phyloP scores from a whole-genome alignment of 2,329 filamentous ascomycete genomes.

The Septoria petroselini region DNA sequence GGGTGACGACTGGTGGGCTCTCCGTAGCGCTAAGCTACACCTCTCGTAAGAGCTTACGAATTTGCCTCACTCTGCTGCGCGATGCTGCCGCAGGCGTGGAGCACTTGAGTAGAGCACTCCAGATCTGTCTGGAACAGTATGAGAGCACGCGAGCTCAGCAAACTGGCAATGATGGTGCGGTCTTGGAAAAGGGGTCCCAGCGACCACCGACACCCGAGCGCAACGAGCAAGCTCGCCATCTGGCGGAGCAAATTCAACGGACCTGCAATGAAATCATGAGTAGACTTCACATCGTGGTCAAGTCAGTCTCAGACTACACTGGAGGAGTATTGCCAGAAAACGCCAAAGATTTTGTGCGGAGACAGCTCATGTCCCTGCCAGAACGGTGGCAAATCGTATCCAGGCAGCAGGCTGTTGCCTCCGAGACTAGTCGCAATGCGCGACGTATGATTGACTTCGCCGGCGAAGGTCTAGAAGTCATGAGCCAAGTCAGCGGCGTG shows the following conservation, averaged over 20 bases:
- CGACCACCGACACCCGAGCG: conserved; percentile 36
- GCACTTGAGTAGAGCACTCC: conserved; percentile 69
- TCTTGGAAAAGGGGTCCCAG: conserved; percentile 32
- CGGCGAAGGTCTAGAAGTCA: conserved; percentile 89
- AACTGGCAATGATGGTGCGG: conserved; percentile 48
- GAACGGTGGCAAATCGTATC: conserved; percentile 75
- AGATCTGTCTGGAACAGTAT: conserved; percentile 74
- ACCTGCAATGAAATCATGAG: conserved; percentile 50
- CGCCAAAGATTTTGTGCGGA: conserved; percentile 75
- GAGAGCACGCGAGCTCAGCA: conserved; percentile 53
- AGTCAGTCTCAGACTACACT: conserved; percentile 82
- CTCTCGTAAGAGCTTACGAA: conserved; percentile 77
- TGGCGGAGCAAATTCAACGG: conserved; percentile 74
- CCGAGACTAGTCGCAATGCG: conserved; percentile 56
- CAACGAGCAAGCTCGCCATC: conserved; percentile 51
- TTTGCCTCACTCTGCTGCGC: conserved; percentile 75
- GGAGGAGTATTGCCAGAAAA: conserved; percentile 91
- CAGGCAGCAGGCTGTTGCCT: conserved; percentile 32
- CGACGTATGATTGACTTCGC: conserved; percentile 81
- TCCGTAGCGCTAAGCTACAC: conserved; percentile 89
- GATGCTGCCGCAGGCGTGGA: conserved; percentile 80
- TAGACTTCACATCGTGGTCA: conserved; percentile 71
- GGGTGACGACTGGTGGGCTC: conserved; percentile 86
- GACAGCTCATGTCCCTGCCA: conserved; percentile 79
- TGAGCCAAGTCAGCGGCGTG: conserved; percentile 82